These are phyloP conservation scores for Teratosphaeria destructans DNA, from an alignment of 2,329 filamentous ascomycete genomes.

Conservation along the genomic window DNA sequence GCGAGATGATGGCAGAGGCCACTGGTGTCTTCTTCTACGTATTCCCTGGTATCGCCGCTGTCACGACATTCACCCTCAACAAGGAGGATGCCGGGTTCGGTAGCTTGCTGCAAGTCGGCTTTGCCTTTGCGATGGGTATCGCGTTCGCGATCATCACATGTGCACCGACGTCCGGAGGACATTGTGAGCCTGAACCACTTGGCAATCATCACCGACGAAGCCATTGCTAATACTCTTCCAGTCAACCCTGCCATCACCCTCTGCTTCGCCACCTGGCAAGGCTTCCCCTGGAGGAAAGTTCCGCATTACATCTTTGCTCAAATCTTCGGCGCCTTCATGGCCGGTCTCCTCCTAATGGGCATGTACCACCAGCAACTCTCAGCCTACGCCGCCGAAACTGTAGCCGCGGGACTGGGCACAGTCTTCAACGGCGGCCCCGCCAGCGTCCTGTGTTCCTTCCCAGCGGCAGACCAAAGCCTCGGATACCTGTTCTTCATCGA, in stretches of 20 bases:
- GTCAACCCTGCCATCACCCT: constrained; percentile 29
- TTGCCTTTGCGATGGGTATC: constrained; percentile 47
- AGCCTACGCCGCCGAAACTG: constrained; percentile 30
- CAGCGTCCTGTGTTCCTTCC: constrained; percentile 46
- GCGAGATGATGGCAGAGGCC: constrained; percentile 47
- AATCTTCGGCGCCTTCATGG: constrained; percentile 45
- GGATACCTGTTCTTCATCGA: constrained; percentile 50
- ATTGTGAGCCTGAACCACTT: constrained; percentile 9
- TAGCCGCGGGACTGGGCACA: constrained; percentile 27
- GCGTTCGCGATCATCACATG: constrained; percentile 50
- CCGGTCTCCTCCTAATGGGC: constrained; percentile 44
- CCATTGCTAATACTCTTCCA: not conserved
- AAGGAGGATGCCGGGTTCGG: constrained; percentile 35
- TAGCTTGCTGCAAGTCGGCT: constrained; percentile 46
- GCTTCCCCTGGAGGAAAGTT: constrained; percentile 49
- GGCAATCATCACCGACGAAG: no score
- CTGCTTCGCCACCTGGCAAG: constrained; percentile 41
- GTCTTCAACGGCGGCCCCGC: constrained; percentile 43
- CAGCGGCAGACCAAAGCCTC: constrained; percentile 39
- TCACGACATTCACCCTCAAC: constrained; percentile 42
- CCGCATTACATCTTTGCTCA: constrained; percentile 47
- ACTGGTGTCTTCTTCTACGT: constrained; percentile 44
- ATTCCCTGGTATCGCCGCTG: constrained; percentile 43
- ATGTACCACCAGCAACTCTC: constrained; percentile 46
- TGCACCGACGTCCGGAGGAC: constrained; percentile 39